These are phyloP conservation scores for Trypanosoma congolense DNA, from an alignment of 208 protist species.

Conservation along the genomic window DNA sequence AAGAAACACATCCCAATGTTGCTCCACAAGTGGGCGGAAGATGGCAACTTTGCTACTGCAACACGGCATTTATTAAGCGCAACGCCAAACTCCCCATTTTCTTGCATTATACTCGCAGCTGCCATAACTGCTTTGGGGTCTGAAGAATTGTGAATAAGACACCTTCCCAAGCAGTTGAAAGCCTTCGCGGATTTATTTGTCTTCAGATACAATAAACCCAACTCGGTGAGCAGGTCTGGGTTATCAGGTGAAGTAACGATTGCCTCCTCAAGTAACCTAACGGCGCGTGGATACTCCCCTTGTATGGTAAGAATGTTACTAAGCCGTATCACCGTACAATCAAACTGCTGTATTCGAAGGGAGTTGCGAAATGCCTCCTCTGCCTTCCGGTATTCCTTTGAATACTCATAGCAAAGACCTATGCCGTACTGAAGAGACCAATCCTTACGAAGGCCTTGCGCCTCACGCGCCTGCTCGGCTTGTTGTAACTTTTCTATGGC, in stretches of 20 bases:
- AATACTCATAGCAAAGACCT: constrained; percentile 87
- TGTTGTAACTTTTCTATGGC: constrained; percentile 89
- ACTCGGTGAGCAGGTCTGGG: constrained; percentile 85
- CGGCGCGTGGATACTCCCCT: constrained; percentile 56
- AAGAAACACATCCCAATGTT: constrained; percentile 98
- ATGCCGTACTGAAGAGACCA: constrained; percentile 92
- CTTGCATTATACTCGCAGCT: constrained; percentile 93
- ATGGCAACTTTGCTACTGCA: constrained; percentile 75
- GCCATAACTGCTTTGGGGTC: constrained; percentile 91
- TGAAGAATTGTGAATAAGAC: constrained; percentile 85
- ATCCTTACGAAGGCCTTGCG: constrained; percentile 51
- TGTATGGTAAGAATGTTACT: constrained; percentile 72
- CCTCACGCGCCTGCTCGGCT: constrained; percentile 45
- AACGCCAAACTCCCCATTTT: constrained; percentile 93
- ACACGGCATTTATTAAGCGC: constrained; percentile 95
- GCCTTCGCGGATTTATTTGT: constrained; percentile 70
- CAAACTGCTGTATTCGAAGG: constrained; percentile 84
- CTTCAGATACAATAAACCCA: constrained; percentile 91
- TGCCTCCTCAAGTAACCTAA: constrained; percentile 80
- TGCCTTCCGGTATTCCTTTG: constrained; percentile 67
- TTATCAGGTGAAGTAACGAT: constrained; percentile 89
- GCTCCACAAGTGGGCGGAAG: constrained; percentile 95
- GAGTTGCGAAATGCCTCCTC: constrained; percentile 80
- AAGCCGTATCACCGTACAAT: constrained; percentile 89
- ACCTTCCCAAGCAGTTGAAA: constrained; percentile 89